Evolutionary conservation across 129 eudicot species (phyloP).

Genomic region (Erigeron canadensis): DNA sequence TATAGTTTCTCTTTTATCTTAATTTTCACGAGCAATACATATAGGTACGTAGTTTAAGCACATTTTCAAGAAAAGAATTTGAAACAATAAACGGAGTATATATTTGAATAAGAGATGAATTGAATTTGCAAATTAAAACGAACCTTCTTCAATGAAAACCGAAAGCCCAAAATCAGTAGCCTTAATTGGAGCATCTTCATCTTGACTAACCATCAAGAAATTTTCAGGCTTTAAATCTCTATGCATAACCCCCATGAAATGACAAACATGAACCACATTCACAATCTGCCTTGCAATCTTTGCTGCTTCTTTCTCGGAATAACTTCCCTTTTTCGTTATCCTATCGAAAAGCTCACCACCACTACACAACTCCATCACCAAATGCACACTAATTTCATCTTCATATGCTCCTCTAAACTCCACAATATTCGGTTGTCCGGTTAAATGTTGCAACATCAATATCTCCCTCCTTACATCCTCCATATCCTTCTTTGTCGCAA

Average conservation of each 20-base stretch:
- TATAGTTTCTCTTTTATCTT: no score
- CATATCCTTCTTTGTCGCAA: slow-evolving; percentile 50
- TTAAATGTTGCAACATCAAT: slow-evolving; percentile 67
- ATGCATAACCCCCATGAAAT: slow-evolving; percentile 96
- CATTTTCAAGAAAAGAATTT: background rate
- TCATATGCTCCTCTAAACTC: slow-evolving; percentile 91
- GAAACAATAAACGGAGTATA: no score
- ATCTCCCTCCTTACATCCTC: slow-evolving; percentile 80
- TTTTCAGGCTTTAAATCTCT: slow-evolving; percentile 94
- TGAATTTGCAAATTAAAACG: slow-evolving; percentile 15
- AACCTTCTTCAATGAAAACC: slow-evolving; percentile 91
- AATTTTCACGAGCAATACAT: no score
- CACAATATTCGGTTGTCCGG: slow-evolving; percentile 87
- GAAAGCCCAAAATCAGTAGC: slow-evolving; percentile 96
- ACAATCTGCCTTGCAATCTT: slow-evolving; percentile 79
- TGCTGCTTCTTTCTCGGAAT: slow-evolving; percentile 87
- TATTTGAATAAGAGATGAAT: background rate
- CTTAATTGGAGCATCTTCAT: slow-evolving; percentile 60
- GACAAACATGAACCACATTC: slow-evolving; percentile 92
- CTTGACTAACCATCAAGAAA: slow-evolving; percentile 73
- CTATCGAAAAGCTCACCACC: slow-evolving; percentile 95
- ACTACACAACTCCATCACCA: slow-evolving; percentile 90
- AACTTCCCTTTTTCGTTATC: slow-evolving; percentile 65
- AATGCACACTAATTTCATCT: slow-evolving; percentile 50
- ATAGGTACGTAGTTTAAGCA: no score